A percentile compares a stretch with the other conserved stretches of the same genome.
Evolutionary conservation across 768 basidiomycete species (phyloP).

Genomic region (Lactarius quietus): DNA sequence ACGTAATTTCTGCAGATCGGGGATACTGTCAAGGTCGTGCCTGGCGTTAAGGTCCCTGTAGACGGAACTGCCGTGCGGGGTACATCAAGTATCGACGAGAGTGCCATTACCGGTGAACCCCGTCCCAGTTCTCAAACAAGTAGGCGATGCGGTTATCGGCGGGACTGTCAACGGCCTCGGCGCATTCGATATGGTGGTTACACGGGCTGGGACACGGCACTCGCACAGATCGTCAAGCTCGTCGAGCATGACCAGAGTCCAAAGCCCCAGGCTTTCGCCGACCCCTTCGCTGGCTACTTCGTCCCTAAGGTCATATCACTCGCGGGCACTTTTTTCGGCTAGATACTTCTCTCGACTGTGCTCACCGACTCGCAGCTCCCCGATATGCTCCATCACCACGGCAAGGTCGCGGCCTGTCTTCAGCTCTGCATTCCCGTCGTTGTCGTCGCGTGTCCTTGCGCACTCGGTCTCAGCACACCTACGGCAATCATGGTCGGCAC

Average conservation of each 20-base stretch:
- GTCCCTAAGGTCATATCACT: constrained; percentile 89
- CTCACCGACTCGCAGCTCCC: constrained; percentile 62
- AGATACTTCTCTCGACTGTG: constrained; percentile 72
- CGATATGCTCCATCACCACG: constrained; percentile 77
- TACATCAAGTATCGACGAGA: constrained; percentile 88
- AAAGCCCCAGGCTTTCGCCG: constrained; percentile 98
- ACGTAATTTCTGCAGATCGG: constrained; percentile 95
- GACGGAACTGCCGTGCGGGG: constrained; percentile 90
- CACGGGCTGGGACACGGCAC: constrained; percentile 95
- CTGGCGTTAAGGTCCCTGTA: constrained; percentile 94
- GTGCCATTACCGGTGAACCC: constrained; percentile 96
- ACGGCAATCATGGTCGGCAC: constrained; percentile 99
- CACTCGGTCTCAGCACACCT: constrained; percentile 91
- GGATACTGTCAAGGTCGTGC: constrained; percentile 89
- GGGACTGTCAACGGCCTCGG: constrained; percentile 96
- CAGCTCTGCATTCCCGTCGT: constrained; percentile 98
- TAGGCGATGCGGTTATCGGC: constrained; percentile 86
- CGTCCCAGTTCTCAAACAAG: constrained; percentile 77
- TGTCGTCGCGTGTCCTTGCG: constrained; percentile 98
- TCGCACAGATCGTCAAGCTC: constrained; percentile 93
- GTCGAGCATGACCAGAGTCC: constrained; percentile 96
- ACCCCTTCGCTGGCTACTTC: constrained; percentile 91
- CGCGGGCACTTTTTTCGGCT: constrained; percentile 75
- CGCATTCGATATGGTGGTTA: constrained; percentile 96
- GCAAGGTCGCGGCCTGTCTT: constrained; percentile 86